phyloP scores from a whole-genome alignment of 2,329 filamentous ascomycete genomes.

The Pochonia chlamydosporia region DNA sequence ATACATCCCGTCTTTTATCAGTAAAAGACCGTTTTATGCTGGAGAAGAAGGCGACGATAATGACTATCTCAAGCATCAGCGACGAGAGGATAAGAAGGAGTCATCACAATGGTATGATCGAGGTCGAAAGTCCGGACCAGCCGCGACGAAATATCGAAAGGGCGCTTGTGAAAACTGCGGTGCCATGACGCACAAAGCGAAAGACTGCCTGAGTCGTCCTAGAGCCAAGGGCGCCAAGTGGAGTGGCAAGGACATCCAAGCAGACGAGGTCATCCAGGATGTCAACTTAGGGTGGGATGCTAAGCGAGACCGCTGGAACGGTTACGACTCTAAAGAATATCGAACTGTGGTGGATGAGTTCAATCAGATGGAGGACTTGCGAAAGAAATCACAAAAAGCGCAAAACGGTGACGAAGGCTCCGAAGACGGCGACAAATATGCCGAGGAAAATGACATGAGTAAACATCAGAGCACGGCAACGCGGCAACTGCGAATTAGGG shows the following conservation, averaged over 20 bases:
- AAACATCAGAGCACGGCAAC: slow-evolving; percentile 87
- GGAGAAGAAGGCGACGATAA: slow-evolving; percentile 68
- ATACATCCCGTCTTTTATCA: slow-evolving; percentile 97
- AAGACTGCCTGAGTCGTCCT: slow-evolving; percentile 85
- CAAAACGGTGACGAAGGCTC: slow-evolving; percentile 39
- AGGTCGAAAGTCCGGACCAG: slow-evolving; percentile 75
- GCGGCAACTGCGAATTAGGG: slow-evolving; percentile 81
- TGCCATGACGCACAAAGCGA: slow-evolving; percentile 91
- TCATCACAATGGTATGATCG: slow-evolving; percentile 90
- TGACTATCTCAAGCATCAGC: slow-evolving; percentile 96
- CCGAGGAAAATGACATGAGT: slow-evolving; percentile 95
- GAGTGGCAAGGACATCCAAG: slow-evolving; percentile 89
- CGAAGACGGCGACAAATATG: slow-evolving; percentile 68
- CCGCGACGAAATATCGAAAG: slow-evolving; percentile 94
- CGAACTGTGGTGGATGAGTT: slow-evolving; percentile 82
- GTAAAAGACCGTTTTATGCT: slow-evolving; percentile 95
- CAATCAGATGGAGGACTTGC: slow-evolving; percentile 74
- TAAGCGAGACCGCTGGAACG: slow-evolving; percentile 96
- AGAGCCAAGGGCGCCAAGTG: slow-evolving; percentile 86
- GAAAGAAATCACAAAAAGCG: slow-evolving; percentile 44
- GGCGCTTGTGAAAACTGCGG: slow-evolving; percentile 98
- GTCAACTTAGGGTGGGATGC: slow-evolving; percentile 92
- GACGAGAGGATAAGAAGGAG: slow-evolving; percentile 55
- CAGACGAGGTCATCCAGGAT: slow-evolving; percentile 81
- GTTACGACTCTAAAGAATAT: slow-evolving; percentile 89